Conservation (phyloP, 2,329 filamentous ascomycete genomes). For the Huntiella abstrusa region DNA sequence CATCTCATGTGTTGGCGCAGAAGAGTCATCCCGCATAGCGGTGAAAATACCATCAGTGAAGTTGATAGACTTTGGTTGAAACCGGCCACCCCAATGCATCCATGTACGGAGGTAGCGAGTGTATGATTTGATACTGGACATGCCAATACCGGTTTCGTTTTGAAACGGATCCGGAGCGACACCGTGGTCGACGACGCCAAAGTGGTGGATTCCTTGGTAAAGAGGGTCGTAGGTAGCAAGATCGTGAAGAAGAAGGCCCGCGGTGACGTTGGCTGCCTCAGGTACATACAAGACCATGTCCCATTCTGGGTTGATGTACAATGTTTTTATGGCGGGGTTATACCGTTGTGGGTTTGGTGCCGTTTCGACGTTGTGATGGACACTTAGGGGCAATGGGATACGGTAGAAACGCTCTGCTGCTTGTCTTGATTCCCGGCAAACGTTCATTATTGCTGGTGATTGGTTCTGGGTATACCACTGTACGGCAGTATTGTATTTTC, state of each 20-base stretch:
- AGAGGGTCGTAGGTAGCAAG: slow-evolving; percentile 12
- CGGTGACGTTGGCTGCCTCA: slow-evolving; percentile 5
- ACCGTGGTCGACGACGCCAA: slow-evolving; percentile 11
- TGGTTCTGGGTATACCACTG: slow-evolving; percentile 13
- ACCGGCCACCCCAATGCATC: slow-evolving; percentile 3
- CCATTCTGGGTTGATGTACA: slow-evolving; percentile 14
- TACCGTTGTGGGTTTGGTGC: neutral
- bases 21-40: slow-evolving; percentile 2
- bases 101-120: slow-evolving; percentile 5
- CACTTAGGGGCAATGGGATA: slow-evolving; percentile 11
- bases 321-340: slow-evolving; percentile 12
- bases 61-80: neutral
- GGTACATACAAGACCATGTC: slow-evolving; percentile 13
- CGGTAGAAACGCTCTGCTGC: slow-evolving; percentile 13
- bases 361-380: neutral
- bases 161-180: slow-evolving; percentile 2
- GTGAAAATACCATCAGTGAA: slow-evolving; percentile 5
- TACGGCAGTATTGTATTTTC: slow-evolving; percentile 10
- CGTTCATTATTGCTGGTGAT: slow-evolving; percentile 12
- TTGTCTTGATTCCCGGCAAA: slow-evolving; percentile 12
- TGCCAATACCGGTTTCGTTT: too few species aligned
- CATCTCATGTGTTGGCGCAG: neutral
- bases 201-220: slow-evolving; percentile 11
- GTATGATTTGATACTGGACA: too few species aligned
- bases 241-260: slow-evolving; percentile 13